A percentile compares a stretch with the other conserved stretches of the same genome.
phyloP scores from a whole-genome alignment of 2,329 filamentous ascomycete genomes.

The Phoma herbarum region DNA sequence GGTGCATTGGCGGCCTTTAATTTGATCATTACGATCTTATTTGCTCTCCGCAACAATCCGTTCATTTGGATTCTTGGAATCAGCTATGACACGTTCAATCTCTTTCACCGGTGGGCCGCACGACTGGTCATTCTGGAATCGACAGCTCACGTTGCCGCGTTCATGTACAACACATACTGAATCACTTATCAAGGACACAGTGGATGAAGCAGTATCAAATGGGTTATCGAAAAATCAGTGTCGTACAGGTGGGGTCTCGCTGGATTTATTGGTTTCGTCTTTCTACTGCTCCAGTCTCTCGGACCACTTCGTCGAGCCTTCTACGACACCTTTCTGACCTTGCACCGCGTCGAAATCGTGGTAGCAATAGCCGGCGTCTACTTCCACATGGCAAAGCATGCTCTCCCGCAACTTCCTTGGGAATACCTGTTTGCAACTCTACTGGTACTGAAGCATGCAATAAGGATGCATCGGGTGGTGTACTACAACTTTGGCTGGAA shows the following conservation, averaged over 20 bases:
- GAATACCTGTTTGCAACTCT: slow-evolving; percentile 67
- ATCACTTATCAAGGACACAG: slow-evolving; percentile 57
- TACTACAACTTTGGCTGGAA: slow-evolving; percentile 71
- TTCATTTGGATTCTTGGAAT: slow-evolving; percentile 73
- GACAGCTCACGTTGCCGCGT: slow-evolving; percentile 69
- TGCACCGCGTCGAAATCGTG: slow-evolving; percentile 72
- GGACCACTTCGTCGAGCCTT: slow-evolving; percentile 77
- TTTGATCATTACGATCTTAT: slow-evolving; percentile 75
- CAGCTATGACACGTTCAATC: slow-evolving; percentile 80
- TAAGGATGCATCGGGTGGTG: slow-evolving; percentile 65
- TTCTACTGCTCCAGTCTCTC: slow-evolving; percentile 70
- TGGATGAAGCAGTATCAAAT: slow-evolving; percentile 40
- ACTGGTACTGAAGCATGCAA: slow-evolving; percentile 68
- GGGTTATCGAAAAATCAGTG: slow-evolving; percentile 51
- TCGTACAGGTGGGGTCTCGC: slow-evolving; percentile 66
- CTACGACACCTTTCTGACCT: slow-evolving; percentile 77
- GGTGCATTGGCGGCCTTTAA: slow-evolving; percentile 77
- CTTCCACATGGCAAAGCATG: slow-evolving; percentile 66
- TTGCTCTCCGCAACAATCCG: slow-evolving; percentile 78
- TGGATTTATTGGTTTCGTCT: slow-evolving; percentile 66
- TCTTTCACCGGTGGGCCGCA: slow-evolving; percentile 79
- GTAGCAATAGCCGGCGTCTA: slow-evolving; percentile 68
- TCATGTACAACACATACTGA: slow-evolving; percentile 54
- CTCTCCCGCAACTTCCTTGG: slow-evolving; percentile 66
- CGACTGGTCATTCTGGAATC: slow-evolving; percentile 74